Percentiles rank a stretch among this genome's conserved stretches.
Conservation (phyloP, 2,329 filamentous ascomycete species). For the Trichoderma harzianum region DNA sequence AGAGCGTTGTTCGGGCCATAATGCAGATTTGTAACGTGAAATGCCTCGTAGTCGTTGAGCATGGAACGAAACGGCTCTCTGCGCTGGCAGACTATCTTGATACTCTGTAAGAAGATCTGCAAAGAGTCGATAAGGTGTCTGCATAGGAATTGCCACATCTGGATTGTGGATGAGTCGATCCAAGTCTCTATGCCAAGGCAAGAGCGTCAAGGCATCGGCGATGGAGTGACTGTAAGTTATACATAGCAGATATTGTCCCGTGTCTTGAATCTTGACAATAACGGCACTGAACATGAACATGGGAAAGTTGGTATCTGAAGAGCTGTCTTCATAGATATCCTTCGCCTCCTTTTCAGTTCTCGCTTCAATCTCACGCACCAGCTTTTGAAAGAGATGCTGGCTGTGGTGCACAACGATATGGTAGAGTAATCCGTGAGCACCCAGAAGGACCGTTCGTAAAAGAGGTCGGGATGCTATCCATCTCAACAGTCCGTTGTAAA, state of each 20-base stretch:
- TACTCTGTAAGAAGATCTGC: conserved; percentile 33
- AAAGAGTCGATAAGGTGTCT: conserved; percentile 32
- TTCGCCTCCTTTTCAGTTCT: conserved; percentile 25
- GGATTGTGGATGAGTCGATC: conserved; percentile 29
- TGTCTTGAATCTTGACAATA: conserved; percentile 25
- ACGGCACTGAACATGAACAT: conserved; percentile 32
- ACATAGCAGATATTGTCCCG: conserved; percentile 24
- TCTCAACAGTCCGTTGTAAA: conserved; percentile 29
- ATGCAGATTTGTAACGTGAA: conserved; percentile 30
- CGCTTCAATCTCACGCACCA: conserved; percentile 27
- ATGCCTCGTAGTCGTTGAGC: conserved; percentile 34
- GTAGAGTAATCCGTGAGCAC: conserved; percentile 22
- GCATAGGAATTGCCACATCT: conserved; percentile 19
- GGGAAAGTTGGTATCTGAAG: conserved; percentile 20
- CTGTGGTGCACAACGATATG: conserved; percentile 29
- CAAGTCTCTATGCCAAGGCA: conserved; percentile 34
- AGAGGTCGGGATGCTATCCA: conserved; percentile 29
- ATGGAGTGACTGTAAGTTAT: conserved; percentile 36
- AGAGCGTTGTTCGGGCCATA: conserved; percentile 34
- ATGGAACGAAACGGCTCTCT: conserved; percentile 30
- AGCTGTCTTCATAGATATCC: conserved; percentile 23
- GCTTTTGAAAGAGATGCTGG: conserved; percentile 24
- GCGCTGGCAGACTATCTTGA: conserved; percentile 28
- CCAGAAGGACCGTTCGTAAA: conserved; percentile 30
- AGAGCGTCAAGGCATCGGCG: conserved; percentile 34